These are phyloP conservation scores for Candida freyschussii DNA, from an alignment of 1,139 yeast genomes.

Conservation along the genomic window DNA sequence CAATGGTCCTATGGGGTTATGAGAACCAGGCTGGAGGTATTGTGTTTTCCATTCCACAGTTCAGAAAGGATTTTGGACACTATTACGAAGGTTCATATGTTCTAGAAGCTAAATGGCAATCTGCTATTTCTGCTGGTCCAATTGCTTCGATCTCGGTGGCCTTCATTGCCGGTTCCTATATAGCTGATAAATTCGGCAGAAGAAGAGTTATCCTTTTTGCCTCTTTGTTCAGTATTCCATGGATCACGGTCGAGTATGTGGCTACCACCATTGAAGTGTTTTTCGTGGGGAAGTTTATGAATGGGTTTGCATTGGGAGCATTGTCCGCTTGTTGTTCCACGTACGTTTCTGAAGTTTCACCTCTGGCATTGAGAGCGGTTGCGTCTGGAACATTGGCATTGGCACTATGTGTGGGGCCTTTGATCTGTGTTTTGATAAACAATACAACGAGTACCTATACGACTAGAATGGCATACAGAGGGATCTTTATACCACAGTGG, in stretches of 20 bases:
- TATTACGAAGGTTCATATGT: slow-evolving; percentile 21
- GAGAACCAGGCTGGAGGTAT: slow-evolving; percentile 29
- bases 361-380: slow-evolving; percentile 29
- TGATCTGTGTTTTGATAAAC: slow-evolving; percentile 25
- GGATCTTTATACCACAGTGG: slow-evolving; percentile 32
- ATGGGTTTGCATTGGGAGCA: slow-evolving; percentile 26
- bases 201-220: slow-evolving; percentile 45
- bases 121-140: slow-evolving; percentile 31
- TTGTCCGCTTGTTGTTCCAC: slow-evolving; percentile 21
- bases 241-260: slow-evolving; percentile 24
- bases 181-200: slow-evolving; percentile 54
- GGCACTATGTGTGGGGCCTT: slow-evolving; percentile 29
- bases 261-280: slow-evolving; percentile 25
- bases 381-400: slow-evolving; percentile 24
- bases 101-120: slow-evolving; percentile 29
- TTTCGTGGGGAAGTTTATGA: slow-evolving; percentile 29
- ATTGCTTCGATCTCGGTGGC: slow-evolving; percentile 35
- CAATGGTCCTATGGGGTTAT: slow-evolving; percentile 12
- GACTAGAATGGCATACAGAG: slow-evolving; percentile 26
- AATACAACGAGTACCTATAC: slow-evolving; percentile 18
- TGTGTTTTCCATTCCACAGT: slow-evolving; percentile 26
- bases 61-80: slow-evolving; percentile 31
- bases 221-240: slow-evolving; percentile 19
- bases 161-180: slow-evolving; percentile 46
- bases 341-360: slow-evolving; percentile 30